Percentiles rank a stretch among this genome's conserved stretches.
phyloP scores from a whole-genome alignment of 2,329 filamentous ascomycete genomes.

The Arachnomyces sp. region DNA sequence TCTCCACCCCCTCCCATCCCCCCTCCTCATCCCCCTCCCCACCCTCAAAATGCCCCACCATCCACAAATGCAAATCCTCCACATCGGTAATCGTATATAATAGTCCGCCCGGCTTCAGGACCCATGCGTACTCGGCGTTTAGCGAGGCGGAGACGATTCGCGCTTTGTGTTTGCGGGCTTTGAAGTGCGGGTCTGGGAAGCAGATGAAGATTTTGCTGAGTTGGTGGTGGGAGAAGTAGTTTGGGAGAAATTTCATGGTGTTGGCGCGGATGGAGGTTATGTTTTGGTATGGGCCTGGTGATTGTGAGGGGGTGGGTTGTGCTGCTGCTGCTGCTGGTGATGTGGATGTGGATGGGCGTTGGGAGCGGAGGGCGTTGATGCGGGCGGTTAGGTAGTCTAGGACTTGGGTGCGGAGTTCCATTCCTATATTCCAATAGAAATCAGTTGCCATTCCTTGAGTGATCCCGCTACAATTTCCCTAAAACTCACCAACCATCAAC shows the following conservation, averaged over 20 bases:
- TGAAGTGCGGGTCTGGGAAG: constrained; percentile 98
- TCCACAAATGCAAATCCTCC: constrained; percentile 87
- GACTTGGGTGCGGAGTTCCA: constrained; percentile 89
- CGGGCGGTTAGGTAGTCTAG: constrained; percentile 85
- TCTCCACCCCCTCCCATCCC: constrained; percentile 59
- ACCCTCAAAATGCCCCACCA: constrained; percentile 74
- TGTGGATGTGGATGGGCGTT: constrained; percentile 41
- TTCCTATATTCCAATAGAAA: constrained; percentile 45
- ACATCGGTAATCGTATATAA: constrained; percentile 98
- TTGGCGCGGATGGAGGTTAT: constrained; percentile 84
- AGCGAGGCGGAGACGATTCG: constrained; percentile 84
- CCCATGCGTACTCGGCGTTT: constrained; percentile 89
- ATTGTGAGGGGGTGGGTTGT: constrained; percentile 3
- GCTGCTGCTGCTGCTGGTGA: constrained; percentile 2
- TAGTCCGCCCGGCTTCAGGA: constrained; percentile 71
- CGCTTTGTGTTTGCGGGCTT: constrained; percentile 93
- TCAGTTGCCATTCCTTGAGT: constrained; percentile 2
- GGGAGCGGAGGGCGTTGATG: constrained; percentile 66
- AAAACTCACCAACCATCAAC: constrained; percentile 64
- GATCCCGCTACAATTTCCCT: not conserved
- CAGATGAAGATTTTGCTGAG: constrained; percentile 92
- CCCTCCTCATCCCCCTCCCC: constrained; percentile 54
- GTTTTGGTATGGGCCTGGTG: constrained; percentile 61
- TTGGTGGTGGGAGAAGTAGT: constrained; percentile 79
- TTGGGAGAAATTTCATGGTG: constrained; percentile 99